Evolutionary conservation across 768 basidiomycete species (phyloP).

Genomic region (Hemileccinum impolitum): DNA sequence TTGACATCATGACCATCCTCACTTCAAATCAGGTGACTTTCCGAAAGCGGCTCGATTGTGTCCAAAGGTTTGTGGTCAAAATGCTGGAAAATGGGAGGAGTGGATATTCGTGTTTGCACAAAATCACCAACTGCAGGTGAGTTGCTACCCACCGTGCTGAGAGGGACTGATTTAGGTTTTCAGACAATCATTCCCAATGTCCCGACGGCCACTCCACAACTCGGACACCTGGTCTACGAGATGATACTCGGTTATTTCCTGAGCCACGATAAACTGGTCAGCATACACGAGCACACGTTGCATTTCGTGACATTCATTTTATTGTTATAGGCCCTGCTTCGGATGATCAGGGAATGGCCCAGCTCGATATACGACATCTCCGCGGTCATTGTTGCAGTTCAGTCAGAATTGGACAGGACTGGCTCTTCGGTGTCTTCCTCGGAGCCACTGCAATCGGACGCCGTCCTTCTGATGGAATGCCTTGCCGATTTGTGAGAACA

Average conservation of each 20-base stretch:
- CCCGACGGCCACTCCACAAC: conserved; percentile 76
- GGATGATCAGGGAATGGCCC: conserved; percentile 87
- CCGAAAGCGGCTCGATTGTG: conserved; percentile 77
- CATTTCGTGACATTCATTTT: not conserved
- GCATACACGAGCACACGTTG: not conserved
- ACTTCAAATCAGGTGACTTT: conserved; percentile 50
- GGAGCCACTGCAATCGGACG: conserved; percentile 42
- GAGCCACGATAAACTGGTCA: conserved; percentile 70
- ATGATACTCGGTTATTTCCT: conserved; percentile 91
- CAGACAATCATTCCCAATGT: conserved; percentile 88
- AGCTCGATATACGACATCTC: conserved; percentile 83
- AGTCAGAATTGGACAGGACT: conserved; percentile 69
- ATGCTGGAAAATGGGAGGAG: conserved; percentile 86
- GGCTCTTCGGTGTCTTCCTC: conserved; percentile 49
- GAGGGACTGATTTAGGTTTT: not conserved
- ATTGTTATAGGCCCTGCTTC: conserved; percentile 57
- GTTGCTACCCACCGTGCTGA: conserved; percentile 16
- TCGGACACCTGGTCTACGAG: conserved; percentile 86
- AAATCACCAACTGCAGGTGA: conserved; percentile 72
- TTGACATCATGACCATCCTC: not conserved
- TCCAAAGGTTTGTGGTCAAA: conserved; percentile 80
- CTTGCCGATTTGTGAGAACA: conserved; percentile 77
- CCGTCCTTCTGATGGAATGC: conserved; percentile 84
- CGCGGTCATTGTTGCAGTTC: conserved; percentile 87
- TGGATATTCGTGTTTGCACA: conserved; percentile 93